Percentiles rank a stretch among this genome's conserved stretches.
phyloP scores from a whole-genome alignment of 108 stramenopile species.

The Nitzschia sp. region DNA sequence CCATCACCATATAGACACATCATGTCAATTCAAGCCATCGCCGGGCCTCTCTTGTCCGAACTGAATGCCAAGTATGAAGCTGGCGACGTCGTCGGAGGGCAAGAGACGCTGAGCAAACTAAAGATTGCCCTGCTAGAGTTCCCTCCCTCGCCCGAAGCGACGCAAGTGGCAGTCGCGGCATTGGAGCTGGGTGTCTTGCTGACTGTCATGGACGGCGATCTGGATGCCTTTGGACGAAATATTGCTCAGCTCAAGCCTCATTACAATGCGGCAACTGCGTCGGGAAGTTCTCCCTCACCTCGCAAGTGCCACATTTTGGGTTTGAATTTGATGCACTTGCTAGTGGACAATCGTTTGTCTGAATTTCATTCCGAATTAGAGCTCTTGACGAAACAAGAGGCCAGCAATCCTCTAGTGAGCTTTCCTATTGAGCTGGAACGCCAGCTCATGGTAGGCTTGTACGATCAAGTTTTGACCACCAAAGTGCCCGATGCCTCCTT shows the following conservation, averaged over 20 bases:
- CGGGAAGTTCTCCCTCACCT: constrained; percentile 18
- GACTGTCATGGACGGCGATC: constrained; percentile 73
- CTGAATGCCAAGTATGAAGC: constrained; percentile 58
- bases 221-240: constrained; percentile 85
- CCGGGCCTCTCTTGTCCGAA: constrained; percentile 50
- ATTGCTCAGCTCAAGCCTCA: constrained; percentile 81
- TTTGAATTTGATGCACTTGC: constrained; percentile 82
- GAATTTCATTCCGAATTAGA: constrained; percentile 92
- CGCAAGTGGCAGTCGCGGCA: constrained; percentile 48
- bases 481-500: constrained; percentile 77
- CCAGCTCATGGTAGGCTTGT: constrained; percentile 86
- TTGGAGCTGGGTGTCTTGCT: constrained; percentile 85
- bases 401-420: constrained; percentile 56
- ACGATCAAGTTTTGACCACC: constrained; percentile 74
- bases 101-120: constrained; percentile 60
- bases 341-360: constrained; percentile 86
- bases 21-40: constrained; percentile 48
- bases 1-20: too few relatives aligned
- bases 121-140: constrained; percentile 73
- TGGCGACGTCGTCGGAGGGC: constrained; percentile 68
- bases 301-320: constrained; percentile 81
- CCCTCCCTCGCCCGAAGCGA: constrained; percentile 20
- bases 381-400: constrained; percentile 74
- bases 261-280: constrained; percentile 38
- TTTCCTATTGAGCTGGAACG: constrained; percentile 87